These are phyloP conservation scores for Trichosporon asahii DNA, from an alignment of 1,284 basidiomycete genomes.

Conservation along the genomic window DNA sequence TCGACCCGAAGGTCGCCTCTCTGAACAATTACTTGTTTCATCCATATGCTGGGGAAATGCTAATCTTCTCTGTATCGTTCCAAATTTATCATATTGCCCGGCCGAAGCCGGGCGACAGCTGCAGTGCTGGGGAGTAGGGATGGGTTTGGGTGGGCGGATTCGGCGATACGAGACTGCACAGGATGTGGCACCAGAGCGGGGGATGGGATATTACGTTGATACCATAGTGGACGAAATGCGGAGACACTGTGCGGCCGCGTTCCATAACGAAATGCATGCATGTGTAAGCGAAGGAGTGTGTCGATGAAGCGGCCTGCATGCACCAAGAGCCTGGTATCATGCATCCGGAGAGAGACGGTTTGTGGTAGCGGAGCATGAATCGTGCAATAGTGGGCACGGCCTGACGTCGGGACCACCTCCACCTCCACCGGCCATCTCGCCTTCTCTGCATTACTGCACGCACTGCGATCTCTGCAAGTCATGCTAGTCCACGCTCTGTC, in stretches of 20 bases:
- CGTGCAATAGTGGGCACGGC: too few species aligned
- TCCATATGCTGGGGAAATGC: slow-evolving; percentile 30
- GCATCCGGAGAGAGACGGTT: too few species aligned
- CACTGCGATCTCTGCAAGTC: too few species aligned
- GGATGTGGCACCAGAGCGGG: not conserved
- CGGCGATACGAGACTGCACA: not conserved
- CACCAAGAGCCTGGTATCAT: not conserved
- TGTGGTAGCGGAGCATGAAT: too few species aligned
- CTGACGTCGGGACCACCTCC: not conserved
- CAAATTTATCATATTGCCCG: slow-evolving; percentile 22
- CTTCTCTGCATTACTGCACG: too few species aligned
- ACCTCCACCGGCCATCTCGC: not conserved
- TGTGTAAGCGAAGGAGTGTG: too few species aligned
- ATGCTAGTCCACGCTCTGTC: too few species aligned
- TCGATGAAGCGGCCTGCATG: not conserved
- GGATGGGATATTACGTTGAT: not conserved
- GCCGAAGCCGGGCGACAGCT: slow-evolving; percentile 4
- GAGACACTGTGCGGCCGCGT: not conserved
- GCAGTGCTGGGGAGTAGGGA: not conserved
- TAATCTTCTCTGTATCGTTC: slow-evolving; percentile 32
- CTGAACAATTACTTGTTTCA: slow-evolving; percentile 17
- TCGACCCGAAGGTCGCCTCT: slow-evolving; percentile 11
- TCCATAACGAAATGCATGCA: too few species aligned
- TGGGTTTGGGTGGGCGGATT: not conserved
- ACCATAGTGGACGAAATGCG: too few species aligned